phyloP scores from a whole-genome alignment of 2,329 filamentous ascomycete genomes.

The Xylaria sp. region DNA sequence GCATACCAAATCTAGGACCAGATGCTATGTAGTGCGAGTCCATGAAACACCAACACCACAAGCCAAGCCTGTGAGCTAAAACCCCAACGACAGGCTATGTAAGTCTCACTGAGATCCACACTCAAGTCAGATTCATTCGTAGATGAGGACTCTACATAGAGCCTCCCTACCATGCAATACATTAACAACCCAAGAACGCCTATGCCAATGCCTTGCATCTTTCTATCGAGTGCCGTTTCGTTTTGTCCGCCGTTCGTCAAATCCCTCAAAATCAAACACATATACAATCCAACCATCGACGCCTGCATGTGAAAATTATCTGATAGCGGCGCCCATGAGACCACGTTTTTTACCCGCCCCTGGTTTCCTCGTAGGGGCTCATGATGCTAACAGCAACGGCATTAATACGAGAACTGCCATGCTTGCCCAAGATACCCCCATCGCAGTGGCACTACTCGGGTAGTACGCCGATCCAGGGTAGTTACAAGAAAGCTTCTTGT shows the following conservation, averaged over 20 bases:
- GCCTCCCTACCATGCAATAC: slow-evolving; percentile 1
- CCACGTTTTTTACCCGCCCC: background rate
- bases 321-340: slow-evolving; percentile 14
- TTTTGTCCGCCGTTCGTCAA: slow-evolving; percentile 25
- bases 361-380: background rate
- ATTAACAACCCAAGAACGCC: slow-evolving; percentile 34
- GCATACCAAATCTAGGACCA: background rate
- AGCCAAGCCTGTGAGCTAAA: background rate
- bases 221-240: slow-evolving; percentile 26
- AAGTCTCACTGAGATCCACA: background rate
- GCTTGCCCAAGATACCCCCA: slow-evolving; percentile 35
- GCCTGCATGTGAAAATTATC: slow-evolving; percentile 29
- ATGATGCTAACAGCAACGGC: slow-evolving; percentile 26
- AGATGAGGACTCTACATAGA: background rate
- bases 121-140: slow-evolving; percentile 1
- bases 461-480: slow-evolving; percentile 65
- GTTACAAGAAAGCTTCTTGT: slow-evolving; percentile 56
- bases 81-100: background rate
- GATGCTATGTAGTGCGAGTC: background rate
- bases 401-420: slow-evolving; percentile 21
- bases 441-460: slow-evolving; percentile 45
- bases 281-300: slow-evolving; percentile 27
- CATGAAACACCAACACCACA: background rate
- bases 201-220: slow-evolving; percentile 34
- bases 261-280: slow-evolving; percentile 21